Percentiles rank a stretch among this genome's conserved stretches.
These are phyloP conservation scores for Rutidosis leptorrhynchoides DNA, from an alignment of 129 eudicot genomes.

Conservation along the genomic window DNA sequence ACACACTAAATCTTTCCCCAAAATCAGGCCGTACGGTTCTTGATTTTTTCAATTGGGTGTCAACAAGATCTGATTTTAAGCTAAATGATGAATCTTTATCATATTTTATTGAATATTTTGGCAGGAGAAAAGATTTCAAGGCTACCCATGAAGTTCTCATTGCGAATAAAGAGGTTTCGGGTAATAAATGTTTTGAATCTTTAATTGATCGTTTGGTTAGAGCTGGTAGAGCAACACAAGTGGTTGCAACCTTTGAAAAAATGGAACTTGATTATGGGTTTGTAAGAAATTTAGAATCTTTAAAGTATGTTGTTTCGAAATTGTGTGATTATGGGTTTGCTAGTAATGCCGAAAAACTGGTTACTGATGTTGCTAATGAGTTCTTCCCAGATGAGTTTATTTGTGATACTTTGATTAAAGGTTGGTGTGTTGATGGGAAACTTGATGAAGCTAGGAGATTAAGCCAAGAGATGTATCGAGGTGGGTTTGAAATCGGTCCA, in stretches of 20 bases:
- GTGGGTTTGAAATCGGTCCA: slow-evolving; percentile 77
- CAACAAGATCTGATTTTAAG: slow-evolving; percentile 41
- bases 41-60: slow-evolving; percentile 68
- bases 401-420: slow-evolving; percentile 72
- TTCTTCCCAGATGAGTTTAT: slow-evolving; percentile 80
- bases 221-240: slow-evolving; percentile 72
- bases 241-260: slow-evolving; percentile 53
- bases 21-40: slow-evolving; percentile 61
- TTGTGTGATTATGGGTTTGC: slow-evolving; percentile 81
- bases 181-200: slow-evolving; percentile 43
- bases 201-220: slow-evolving; percentile 60
- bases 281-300: slow-evolving; percentile 47
- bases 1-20: slow-evolving; percentile 58
- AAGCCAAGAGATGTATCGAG: slow-evolving; percentile 77
- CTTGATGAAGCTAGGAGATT: slow-evolving; percentile 81
- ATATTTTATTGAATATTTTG: slow-evolving; percentile 64
- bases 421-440: slow-evolving; percentile 92
- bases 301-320: slow-evolving; percentile 53
- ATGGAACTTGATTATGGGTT: slow-evolving; percentile 83
- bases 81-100: slow-evolving; percentile 51
- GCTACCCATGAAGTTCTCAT: slow-evolving; percentile 59
- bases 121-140: slow-evolving; percentile 86
- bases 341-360: slow-evolving; percentile 89
- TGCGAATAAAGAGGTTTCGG: slow-evolving; percentile 41
- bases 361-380: slow-evolving; percentile 60